A percentile compares a stretch with the other conserved stretches of the same genome.
phyloP scores from a whole-genome alignment of 306 rosid genomes.

The Heteromeles arbutifolia region DNA sequence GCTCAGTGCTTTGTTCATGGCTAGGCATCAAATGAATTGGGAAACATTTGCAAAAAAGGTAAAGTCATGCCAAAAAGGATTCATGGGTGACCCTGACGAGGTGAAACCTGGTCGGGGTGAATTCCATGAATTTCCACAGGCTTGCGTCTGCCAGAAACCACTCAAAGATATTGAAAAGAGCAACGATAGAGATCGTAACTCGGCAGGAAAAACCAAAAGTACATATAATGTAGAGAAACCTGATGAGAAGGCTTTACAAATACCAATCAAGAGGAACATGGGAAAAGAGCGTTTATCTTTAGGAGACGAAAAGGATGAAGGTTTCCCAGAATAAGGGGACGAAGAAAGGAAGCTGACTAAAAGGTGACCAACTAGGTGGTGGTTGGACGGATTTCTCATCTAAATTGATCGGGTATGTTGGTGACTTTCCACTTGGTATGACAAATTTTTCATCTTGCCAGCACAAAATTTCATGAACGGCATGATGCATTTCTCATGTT shows the following conservation, averaged over 20 bases:
- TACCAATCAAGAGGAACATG: conserved; percentile 8
- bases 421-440: conserved; percentile 9
- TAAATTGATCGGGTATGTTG: background rate
- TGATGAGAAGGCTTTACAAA: conserved; percentile 19
- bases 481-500: background rate
- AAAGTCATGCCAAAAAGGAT: conserved; percentile 26
- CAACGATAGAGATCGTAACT: background rate
- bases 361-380: background rate
- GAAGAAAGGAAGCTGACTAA: conserved; percentile 4
- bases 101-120: conserved; percentile 81
- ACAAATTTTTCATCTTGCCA: conserved; percentile 13
- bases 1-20: conserved; percentile 79
- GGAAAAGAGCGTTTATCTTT: conserved; percentile 7
- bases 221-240: conserved; percentile 8
- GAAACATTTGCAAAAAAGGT: conserved; percentile 16
- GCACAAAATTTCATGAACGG: conserved; percentile 5
- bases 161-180: conserved; percentile 22
- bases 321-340: conserved; percentile 15
- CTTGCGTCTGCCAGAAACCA: conserved; percentile 77
- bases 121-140: conserved; percentile 75
- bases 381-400: background rate
- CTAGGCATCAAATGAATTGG: conserved; percentile 76
- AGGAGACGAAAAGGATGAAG: conserved; percentile 3
- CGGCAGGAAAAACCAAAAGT: conserved; percentile 10
- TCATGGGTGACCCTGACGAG: conserved; percentile 91